Base-by-base conservation (phyloP, 768 basidiomycete genomes). In the Pleurotus giganteus region DNA sequence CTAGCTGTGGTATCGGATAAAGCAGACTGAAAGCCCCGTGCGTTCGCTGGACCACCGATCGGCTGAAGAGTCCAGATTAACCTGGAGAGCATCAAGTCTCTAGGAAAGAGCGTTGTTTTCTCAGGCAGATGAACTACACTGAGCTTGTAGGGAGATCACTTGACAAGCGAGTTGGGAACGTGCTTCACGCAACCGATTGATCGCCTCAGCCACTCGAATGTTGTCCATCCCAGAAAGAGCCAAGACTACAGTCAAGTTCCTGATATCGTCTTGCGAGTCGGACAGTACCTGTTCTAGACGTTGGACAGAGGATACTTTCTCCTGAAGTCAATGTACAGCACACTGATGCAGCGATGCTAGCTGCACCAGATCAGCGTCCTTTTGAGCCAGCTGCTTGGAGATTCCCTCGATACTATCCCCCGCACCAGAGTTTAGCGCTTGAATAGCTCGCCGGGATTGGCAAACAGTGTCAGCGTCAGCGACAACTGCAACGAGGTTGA, bases 401-500 rank as follows among this genome's bases (percentile, higher is more conserved):
- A 50, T 15, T 19, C 36, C 19, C 12, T 39, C 5, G n/a, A n/a
- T n/a, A 7, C 13, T 23, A 32, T 11, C 34, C 32, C 36, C 31
- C 12, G 31, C 49, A 23, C 21, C 21, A 24, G 31, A 28, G 6
- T 17, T n/a, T 6, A 29, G 27, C 24, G 23, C 23, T 29, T 57
- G 60, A 42, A 63, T 42, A 2, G 65, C 53, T 34, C 62, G 61
- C 32, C 70, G 67, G n/a, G 68, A 71, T 29, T 61, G 61, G 13
- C 61, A 63, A 31, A 71, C 66, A 3, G 76, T 69, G 39, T 74
- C 68, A n/a, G n/a, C n/a, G n/a, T n/a, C n/a, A 1, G 72, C 59
- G 49, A 80, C 53, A 41, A 74, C 68, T n/a, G 63, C 64, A 31
- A 79, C 70, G 54, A 80, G 58, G 4, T 71, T 64, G 5, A 66